A percentile compares a stretch with the other conserved stretches of the same genome.
Evolutionary conservation across 768 basidiomycete genomes (phyloP).

Genomic region (Boletus sp.): DNA sequence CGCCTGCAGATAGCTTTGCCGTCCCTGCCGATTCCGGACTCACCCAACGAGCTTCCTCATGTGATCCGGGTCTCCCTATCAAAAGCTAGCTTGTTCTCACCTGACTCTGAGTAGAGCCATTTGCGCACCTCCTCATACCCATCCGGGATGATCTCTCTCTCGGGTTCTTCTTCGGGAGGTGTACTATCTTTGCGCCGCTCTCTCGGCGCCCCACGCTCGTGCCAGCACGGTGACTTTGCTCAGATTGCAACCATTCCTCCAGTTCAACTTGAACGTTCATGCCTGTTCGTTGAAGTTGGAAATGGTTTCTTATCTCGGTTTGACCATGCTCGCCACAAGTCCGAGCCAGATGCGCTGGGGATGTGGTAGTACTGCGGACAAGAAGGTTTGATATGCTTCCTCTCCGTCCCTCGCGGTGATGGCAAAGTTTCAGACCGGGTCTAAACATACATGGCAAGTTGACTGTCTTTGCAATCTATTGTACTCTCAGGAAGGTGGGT

Average conservation of each 20-base stretch:
- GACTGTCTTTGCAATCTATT: background rate
- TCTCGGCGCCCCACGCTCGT: background rate
- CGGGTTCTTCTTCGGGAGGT: background rate
- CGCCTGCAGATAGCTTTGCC: background rate
- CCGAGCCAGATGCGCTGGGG: background rate
- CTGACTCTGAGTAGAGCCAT: background rate
- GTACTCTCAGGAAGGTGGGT: too few species aligned
- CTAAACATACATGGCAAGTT: background rate
- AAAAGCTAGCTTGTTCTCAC: background rate
- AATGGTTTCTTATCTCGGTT: background rate
- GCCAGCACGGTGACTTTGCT: background rate
- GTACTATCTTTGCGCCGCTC: background rate
- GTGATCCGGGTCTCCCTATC: background rate
- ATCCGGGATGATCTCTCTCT: background rate
- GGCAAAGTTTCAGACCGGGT: too few species aligned
- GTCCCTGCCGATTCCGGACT: background rate
- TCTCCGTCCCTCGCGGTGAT: too few species aligned
- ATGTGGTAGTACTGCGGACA: background rate
- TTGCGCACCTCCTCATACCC: background rate
- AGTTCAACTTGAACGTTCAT: too few species aligned
- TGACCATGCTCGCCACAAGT: background rate
- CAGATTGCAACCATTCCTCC: background rate
- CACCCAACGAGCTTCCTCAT: background rate
- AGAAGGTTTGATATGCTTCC: background rate
- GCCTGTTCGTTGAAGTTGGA: too few species aligned